Evolutionary conservation across 208 protist species (phyloP).

Genomic region (Leishmania tarentolae): DNA sequence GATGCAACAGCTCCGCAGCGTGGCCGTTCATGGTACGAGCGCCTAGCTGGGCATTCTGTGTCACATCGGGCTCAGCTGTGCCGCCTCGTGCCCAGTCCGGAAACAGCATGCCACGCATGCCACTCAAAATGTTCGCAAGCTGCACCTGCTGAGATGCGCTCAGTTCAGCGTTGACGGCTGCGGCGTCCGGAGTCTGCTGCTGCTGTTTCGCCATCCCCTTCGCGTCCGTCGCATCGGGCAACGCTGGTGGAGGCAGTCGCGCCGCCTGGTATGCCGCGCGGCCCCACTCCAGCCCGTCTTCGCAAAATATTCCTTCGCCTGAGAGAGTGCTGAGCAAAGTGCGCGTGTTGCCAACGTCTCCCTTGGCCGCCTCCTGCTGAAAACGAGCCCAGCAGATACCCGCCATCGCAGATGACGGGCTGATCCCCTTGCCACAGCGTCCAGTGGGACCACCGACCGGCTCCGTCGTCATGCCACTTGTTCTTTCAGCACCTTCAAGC

Average conservation of each 20-base stretch:
- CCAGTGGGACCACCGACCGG: not conserved
- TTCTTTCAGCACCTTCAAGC: not conserved
- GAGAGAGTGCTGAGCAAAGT: not conserved
- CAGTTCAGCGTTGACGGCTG: not conserved
- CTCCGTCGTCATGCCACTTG: not conserved
- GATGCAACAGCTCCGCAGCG: slow-evolving; percentile 20
- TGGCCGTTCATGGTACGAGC: slow-evolving; percentile 17
- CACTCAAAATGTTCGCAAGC: slow-evolving; percentile 13
- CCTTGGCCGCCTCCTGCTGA: not conserved
- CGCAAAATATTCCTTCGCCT: slow-evolving; percentile 20
- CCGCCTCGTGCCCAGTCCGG: not conserved
- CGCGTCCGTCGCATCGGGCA: not conserved
- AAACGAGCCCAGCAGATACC: slow-evolving; percentile 28
- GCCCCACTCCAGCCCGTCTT: slow-evolving; percentile 17
- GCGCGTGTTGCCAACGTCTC: not conserved
- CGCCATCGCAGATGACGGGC: not conserved
- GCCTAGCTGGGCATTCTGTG: not conserved
- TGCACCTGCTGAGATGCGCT: slow-evolving; percentile 6
- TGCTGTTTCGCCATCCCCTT: not conserved
- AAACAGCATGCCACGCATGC: slow-evolving; percentile 14
- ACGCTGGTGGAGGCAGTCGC: not conserved
- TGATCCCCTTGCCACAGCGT: not conserved
- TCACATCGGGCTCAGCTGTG: no score
- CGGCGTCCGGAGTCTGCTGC: not conserved
- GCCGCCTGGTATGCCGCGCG: slow-evolving; percentile 1